Conservation (phyloP, 2,329 filamentous ascomycete genomes). For the Ceratocystis harringtonii region DNA sequence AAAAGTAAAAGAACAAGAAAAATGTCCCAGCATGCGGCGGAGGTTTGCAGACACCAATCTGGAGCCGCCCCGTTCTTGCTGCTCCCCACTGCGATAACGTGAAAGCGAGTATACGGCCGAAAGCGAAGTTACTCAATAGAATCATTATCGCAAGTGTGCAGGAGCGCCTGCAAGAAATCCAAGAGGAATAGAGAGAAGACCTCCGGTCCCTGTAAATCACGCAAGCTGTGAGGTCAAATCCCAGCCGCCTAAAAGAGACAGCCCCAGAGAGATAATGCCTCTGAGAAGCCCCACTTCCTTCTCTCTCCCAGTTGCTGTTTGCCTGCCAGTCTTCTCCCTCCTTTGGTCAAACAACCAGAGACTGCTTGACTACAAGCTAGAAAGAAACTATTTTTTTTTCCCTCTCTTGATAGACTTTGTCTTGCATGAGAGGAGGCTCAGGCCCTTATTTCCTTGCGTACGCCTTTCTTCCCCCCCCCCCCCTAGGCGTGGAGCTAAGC, state of each 20-base stretch:
- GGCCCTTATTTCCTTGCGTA: neutral
- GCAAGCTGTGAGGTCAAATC: neutral
- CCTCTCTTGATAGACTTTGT: neutral
- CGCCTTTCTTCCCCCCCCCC: neutral
- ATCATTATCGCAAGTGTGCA: neutral
- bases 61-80: no score
- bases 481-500: neutral
- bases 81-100: no score
- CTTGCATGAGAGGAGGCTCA: neutral
- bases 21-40: neutral
- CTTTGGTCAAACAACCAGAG: neutral
- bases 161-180: neutral
- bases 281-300: neutral
- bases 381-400: neutral
- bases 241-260: neutral
- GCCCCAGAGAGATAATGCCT: neutral
- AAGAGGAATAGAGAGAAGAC: no score
- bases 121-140: neutral
- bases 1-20: neutral
- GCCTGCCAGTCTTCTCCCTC: neutral
- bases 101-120: no score
- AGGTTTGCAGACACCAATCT: no score
- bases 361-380: neutral
- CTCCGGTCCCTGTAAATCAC: neutral
- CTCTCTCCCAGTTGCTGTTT: neutral